Conservation (phyloP, 208 protist species). For the Angomonas deanei region DNA sequence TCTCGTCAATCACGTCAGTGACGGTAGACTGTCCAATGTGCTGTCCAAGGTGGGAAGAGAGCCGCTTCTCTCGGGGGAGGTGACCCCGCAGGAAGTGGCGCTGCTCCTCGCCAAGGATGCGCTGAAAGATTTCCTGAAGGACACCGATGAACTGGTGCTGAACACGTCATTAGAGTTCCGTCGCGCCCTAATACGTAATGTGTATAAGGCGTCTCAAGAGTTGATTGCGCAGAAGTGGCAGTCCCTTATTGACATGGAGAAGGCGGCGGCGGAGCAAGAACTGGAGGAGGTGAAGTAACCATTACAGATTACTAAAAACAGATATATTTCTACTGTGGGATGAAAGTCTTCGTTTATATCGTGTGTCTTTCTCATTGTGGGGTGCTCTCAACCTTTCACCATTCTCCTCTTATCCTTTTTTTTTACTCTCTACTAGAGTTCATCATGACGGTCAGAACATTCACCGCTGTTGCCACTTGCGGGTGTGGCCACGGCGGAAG, state of each 20-base stretch:
- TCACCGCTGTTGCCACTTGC: neutral
- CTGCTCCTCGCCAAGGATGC: conserved; percentile 75
- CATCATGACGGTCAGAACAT: neutral
- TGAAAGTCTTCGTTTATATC: too few species aligned
- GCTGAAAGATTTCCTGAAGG: conserved; percentile 84
- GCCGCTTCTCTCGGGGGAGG: conserved; percentile 60
- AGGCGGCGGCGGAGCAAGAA: conserved; percentile 19
- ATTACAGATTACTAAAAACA: neutral
- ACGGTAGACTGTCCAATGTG: conserved; percentile 76
- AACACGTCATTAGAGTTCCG: conserved; percentile 66
- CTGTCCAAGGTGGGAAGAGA: conserved; percentile 80
- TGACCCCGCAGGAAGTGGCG: conserved; percentile 56
- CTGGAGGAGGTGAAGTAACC: neutral
- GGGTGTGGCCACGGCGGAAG: conserved; percentile 4
- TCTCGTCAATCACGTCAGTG: conserved; percentile 70
- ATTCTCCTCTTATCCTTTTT: neutral
- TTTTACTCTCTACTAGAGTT: neutral
- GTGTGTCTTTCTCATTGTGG: too few species aligned
- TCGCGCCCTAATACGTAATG: conserved; percentile 69
- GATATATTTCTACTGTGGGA: too few species aligned
- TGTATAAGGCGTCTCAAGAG: conserved; percentile 63
- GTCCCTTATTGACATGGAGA: conserved; percentile 27
- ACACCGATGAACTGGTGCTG: conserved; percentile 48
- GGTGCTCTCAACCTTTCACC: neutral
- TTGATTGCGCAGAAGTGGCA: conserved; percentile 65